Evolutionary conservation across 139 green algal genomes (phyloP), one percentile per base, ranked within the genome.

Genomic region (Tetradesmus lagerheimii): DNA sequence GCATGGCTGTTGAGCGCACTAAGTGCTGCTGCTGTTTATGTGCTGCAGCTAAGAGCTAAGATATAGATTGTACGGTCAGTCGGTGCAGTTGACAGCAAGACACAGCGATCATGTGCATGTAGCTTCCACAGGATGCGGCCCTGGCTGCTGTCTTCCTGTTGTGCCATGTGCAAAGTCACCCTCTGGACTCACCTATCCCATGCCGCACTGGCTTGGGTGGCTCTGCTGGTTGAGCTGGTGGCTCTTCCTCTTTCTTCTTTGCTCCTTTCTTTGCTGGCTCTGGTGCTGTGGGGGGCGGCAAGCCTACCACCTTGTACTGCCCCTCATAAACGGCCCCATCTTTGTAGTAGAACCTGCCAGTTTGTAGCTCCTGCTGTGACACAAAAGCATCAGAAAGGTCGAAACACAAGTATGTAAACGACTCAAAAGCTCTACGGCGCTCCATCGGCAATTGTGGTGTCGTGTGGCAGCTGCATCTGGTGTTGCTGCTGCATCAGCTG

Each of bases 261-360:
- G 29, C 71, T 11, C 85, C 85, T 14, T 83, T 83, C 31, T 89
- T 89, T 12, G 16, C 41, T 62, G 85, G 67, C 14, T 83, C 85
- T 47, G 85, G 27, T 39, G 71, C 3, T 53, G 34, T 74, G 53
- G 85, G 37, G n/a, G 84, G 67, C 27, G n/a, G 41, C n/a, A 89
- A 27, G 29, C 85, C 85, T n/a, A 83, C 29, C 5, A 89, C 6
- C 25, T 83, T 89, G 71, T 89, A 89, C 43, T 89, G 85, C 0
- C 85, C 94, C 9, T 95, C 91, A 43, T 97, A 97, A 0, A 79
- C 84, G n/a, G 71, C 78, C 0, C 94, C 94, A 38, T 88, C 91
- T 45, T 89, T 91, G 23, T 94, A 92, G 6, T 47, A 85, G 39
- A 94, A 90, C 1, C 38, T 77, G 11, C 90, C 94, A 8, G 67